Conservation (phyloP, 2,329 filamentous ascomycete species). For the Colletotrichum lupini region DNA sequence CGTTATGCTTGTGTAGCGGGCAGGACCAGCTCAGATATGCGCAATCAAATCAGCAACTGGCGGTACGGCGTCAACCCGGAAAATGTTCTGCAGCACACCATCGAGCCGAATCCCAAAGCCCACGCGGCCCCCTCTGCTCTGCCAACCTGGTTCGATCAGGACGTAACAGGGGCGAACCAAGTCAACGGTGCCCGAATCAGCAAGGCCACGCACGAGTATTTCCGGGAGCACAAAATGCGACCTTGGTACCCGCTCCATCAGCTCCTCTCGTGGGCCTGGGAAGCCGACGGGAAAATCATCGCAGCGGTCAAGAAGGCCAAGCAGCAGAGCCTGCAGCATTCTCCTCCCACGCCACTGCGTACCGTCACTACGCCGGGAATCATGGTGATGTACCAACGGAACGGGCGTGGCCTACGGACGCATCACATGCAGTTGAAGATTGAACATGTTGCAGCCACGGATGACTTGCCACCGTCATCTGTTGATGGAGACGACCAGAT, state of each 20-base stretch:
- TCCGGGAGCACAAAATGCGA: background rate
- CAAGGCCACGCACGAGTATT: background rate
- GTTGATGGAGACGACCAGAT: too few relatives aligned
- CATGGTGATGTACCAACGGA: background rate
- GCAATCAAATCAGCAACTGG: slow-evolving; percentile 37
- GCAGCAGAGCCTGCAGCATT: background rate
- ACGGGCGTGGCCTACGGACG: background rate
- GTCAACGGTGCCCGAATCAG: background rate
- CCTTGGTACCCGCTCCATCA: slow-evolving; percentile 19
- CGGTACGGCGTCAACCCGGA: background rate
- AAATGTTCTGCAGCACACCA: too few relatives aligned
- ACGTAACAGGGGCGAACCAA: background rate
- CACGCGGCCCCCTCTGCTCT: slow-evolving; percentile 13
- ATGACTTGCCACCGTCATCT: background rate
- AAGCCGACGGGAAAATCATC: slow-evolving; percentile 18
- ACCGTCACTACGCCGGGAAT: background rate
- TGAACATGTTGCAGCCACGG: background rate
- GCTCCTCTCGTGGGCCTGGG: slow-evolving; percentile 12
- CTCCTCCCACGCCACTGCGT: background rate
- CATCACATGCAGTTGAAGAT: background rate
- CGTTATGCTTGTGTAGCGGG: slow-evolving; percentile 44
- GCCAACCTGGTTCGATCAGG: background rate
- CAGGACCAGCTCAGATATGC: slow-evolving; percentile 42
- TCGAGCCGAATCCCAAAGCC: background rate
- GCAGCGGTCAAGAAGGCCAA: slow-evolving; percentile 7